Base-by-base conservation (phyloP, 768 basidiomycete species). In the Coprinopsis sp. region DNA sequence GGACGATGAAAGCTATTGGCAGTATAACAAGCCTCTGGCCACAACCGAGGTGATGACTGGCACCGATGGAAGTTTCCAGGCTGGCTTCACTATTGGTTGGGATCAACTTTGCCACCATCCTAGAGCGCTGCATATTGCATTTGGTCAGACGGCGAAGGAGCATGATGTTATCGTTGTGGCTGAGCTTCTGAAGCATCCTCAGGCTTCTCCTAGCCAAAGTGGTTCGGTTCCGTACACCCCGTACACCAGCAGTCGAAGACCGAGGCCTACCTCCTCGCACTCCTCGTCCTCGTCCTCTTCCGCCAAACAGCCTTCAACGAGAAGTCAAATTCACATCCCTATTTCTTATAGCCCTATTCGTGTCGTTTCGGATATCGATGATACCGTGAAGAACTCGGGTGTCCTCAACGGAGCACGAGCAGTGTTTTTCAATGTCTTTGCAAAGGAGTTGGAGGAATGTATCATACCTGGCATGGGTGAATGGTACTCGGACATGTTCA, bases 281-380 rank as follows among this genome's bases (percentile, higher is more conserved):
- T 21, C 27, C 45, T 10, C 57, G 59, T 16, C 49, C 57, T 11
- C 58, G 60, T 6, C 63, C 64, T 21, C 18, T 8, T 44, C 33
- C 11, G 38, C 41, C n/a, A n/a, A n/a, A n/a, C n/a, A n/a, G n/a
- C n/a, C n/a, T n/a, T n/a, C n/a, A n/a, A n/a, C n/a, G 18, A 43
- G 29, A 37, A 30, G 27, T 10, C 59, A 62, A 1, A 53, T 73
- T 4, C 63, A 64, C 11, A 64, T 78, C 16, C 69, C 79, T 5
- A 71, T 91, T 28, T 78, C 84, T 0, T 68, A 81, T 55, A 76
- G 78, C 2, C 75, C 77, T 2, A 64, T 94, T 12, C 82, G 90
- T 14, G 78, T 95, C 45, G 84, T 97, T 12, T 94, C 91, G 6
- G 94, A 97, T 56, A 86, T 97, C 33, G 94, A 97, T 58, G 94